Base-by-base conservation (phyloP, 768 basidiomycete genomes). In the Kondoa subrosea region DNA sequence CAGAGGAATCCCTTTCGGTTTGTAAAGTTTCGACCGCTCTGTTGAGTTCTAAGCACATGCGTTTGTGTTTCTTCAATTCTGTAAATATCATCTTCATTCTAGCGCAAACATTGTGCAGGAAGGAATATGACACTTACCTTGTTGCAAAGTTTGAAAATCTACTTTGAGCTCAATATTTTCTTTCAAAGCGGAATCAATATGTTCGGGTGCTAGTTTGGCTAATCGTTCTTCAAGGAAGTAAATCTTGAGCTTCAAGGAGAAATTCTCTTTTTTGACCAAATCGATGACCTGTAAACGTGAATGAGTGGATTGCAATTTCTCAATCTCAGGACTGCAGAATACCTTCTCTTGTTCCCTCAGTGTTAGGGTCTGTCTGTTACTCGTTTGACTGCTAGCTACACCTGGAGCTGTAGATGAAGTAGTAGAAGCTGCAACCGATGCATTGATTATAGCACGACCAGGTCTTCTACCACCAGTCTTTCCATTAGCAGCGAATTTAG, bases 331-430 rank as follows among this genome's bases (percentile, higher is more conserved):
- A 4, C 27, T 25, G 50, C 66, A 21, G 75, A 71, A 81, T 72
- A 89, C 93, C 83, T 96, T 93, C 78, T 97, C 92, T 77, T 99
- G 93, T 76, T 97, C 93, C 4, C 91, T 83, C 16, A 99, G 81
- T 0, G 92, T 93, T 72, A 95, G 82, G 17, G 80, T 68, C 67
- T 73, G 72, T 34, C 66, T 66, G 29, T 27, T 31, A 27, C 25
- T 25, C 58, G 58, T 59, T 50, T 50, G 40, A 21, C 40, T 50
- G 40, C 21, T 50, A 8, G 40, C 21, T 8, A 21, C 12, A 8
- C 40, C 40, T n/a, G n/a, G n/a, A 50, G 40, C 40, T 8, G 40
- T 50, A 21, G 40, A 50, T 50, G 40, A 50, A 50, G 40, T 50
- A 50, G 40, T 50, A 50, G 40, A 50, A 50, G 40, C 40, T 8